These are phyloP conservation scores for Dalechampia spathulata DNA, from an alignment of 441 rosid genomes.

Conservation along the genomic window DNA sequence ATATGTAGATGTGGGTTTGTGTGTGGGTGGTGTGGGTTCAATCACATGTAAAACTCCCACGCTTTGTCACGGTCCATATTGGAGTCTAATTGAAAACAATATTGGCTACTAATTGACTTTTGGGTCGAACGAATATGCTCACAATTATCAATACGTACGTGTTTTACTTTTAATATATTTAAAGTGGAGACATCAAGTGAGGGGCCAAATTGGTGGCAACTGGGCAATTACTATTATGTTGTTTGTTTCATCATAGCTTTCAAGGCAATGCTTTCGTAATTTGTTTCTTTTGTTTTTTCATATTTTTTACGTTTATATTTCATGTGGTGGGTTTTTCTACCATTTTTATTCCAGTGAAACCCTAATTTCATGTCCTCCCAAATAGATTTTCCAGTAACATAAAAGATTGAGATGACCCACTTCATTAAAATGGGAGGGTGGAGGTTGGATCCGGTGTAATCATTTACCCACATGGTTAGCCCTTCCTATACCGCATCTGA, in stretches of 20 bases:
- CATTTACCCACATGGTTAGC: constrained; percentile 16
- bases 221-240: constrained; percentile 7
- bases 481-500: background rate
- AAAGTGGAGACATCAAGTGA: background rate
- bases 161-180: background rate
- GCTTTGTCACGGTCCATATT: background rate
- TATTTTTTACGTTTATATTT: too few species aligned
- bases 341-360: too few species aligned
- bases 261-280: constrained; percentile 5
- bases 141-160: background rate
- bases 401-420: constrained; percentile 23
- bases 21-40: constrained; percentile 6
- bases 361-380: too few species aligned
- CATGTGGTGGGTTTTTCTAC: too few species aligned
- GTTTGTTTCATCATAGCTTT: background rate
- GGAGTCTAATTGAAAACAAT: background rate
- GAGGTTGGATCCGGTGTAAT: constrained; percentile 10
- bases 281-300: too few species aligned
- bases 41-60: background rate
- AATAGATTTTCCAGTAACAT: too few species aligned
- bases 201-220: constrained; percentile 14
- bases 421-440: constrained; percentile 9
- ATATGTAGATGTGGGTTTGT: too few species aligned
- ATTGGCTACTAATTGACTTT: constrained; percentile 9
- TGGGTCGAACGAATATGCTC: background rate